Percentiles rank a stretch among this genome's conserved stretches.
phyloP scores from a whole-genome alignment of 352 stramenopile species.

The Hyphochytrium catenoides region DNA sequence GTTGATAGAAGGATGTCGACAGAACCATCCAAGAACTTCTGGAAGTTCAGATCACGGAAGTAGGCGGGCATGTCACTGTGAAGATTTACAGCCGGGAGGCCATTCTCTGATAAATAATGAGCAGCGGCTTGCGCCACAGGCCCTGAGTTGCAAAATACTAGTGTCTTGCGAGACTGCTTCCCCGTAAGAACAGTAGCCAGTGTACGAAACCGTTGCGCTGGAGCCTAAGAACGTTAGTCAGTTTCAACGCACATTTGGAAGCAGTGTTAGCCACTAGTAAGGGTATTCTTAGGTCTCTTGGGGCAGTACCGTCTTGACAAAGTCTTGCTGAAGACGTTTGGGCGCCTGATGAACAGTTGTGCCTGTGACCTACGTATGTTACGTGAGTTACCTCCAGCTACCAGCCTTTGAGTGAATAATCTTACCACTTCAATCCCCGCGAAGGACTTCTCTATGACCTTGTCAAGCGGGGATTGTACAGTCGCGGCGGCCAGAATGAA shows the following conservation, averaged over 20 bases:
- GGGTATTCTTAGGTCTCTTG: too few relatives aligned
- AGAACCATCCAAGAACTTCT: slow-evolving; percentile 20
- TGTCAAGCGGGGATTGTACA: slow-evolving; percentile 29
- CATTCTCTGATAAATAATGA: slow-evolving; percentile 51
- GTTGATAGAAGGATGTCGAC: slow-evolving; percentile 69
- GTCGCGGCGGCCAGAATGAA: slow-evolving; percentile 41
- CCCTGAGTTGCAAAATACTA: slow-evolving; percentile 46
- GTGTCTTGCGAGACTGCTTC: slow-evolving; percentile 33
- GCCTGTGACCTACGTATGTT: too few relatives aligned
- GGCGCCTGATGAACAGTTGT: slow-evolving; percentile 40
- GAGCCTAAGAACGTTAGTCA: too few relatives aligned
- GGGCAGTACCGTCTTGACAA: too few relatives aligned
- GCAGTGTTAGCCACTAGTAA: too few relatives aligned
- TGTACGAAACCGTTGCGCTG: too few relatives aligned
- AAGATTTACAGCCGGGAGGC: slow-evolving; percentile 29
- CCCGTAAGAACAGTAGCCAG: too few relatives aligned
- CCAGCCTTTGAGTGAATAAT: too few relatives aligned
- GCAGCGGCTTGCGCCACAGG: slow-evolving; percentile 41
- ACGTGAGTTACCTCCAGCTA: too few relatives aligned
- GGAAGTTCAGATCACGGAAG: slow-evolving; percentile 24
- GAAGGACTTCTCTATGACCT: slow-evolving; percentile 41
- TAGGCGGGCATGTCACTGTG: slow-evolving; percentile 39
- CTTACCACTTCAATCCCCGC: slow-evolving; percentile 21
- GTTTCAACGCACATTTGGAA: too few relatives aligned
- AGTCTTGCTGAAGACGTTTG: slow-evolving; percentile 25